Conservation (phyloP, 2,329 filamentous ascomycete genomes). For the Scolecobasidium constrictum region DNA sequence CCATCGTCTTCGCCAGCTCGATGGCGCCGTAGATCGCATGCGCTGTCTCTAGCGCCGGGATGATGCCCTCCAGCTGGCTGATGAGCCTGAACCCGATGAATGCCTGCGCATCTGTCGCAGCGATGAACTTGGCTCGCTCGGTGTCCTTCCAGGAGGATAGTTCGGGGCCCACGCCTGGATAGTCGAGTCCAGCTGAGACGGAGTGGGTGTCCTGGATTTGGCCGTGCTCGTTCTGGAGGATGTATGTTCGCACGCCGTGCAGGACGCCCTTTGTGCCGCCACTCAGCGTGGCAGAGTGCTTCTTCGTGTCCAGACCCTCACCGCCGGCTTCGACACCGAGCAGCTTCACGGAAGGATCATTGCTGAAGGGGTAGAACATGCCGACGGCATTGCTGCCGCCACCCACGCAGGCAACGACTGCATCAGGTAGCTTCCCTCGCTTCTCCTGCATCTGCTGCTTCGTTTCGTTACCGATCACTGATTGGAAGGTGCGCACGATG, state of each 20-base stretch:
- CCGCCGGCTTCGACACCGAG: conserved; percentile 92
- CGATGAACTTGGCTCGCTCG: conserved; percentile 75
- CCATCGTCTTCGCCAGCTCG: conserved; percentile 86
- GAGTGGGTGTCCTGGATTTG: conserved; percentile 95
- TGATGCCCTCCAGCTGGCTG: conserved; percentile 86
- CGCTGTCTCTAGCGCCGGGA: conserved; percentile 85
- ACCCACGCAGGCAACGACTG: conserved; percentile 91
- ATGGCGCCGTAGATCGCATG: conserved; percentile 87
- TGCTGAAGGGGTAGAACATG: conserved; percentile 96
- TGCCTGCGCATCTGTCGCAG: conserved; percentile 83
- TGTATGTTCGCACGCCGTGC: conserved; percentile 91
- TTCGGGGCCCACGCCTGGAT: conserved; percentile 92
- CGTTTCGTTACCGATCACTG: conserved; percentile 89
- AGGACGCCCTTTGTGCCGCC: conserved; percentile 85
- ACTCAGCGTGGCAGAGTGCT: conserved; percentile 80
- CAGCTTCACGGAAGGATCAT: conserved; percentile 75
- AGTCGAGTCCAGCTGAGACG: conserved; percentile 91
- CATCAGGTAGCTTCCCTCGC: conserved; percentile 83
- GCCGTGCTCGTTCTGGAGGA: conserved; percentile 83
- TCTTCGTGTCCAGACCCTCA: conserved; percentile 74
- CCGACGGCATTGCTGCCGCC: conserved; percentile 90
- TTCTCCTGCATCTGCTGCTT: conserved; percentile 81
- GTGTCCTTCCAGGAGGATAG: conserved; percentile 87
- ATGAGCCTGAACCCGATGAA: conserved; percentile 79
- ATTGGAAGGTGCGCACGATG: conserved; percentile 95